Evolutionary conservation across 2,329 filamentous ascomycete species (phyloP).

Genomic region (Pseudocercospora macadamiae): DNA sequence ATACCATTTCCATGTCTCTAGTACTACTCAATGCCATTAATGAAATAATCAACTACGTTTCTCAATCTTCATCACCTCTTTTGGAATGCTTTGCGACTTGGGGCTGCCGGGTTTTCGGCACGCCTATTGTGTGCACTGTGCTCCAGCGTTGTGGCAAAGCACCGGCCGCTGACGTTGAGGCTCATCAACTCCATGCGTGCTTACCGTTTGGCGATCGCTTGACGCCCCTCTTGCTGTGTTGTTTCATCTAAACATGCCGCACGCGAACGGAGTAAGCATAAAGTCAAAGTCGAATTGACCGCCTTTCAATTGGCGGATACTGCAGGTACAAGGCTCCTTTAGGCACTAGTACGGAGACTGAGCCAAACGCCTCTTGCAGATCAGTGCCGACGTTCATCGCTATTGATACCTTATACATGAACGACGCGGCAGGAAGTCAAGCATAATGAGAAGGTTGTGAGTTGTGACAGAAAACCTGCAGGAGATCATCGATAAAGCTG

Average conservation of each 20-base stretch:
- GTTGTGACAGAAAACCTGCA: too few species aligned
- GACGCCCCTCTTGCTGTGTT: neutral
- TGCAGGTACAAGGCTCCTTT: neutral
- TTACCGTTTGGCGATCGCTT: neutral
- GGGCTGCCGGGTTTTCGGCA: too few species aligned
- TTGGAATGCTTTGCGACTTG: too few species aligned
- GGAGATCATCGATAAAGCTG: too few species aligned
- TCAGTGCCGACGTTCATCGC: neutral
- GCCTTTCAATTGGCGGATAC: neutral
- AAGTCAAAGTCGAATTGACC: neutral
- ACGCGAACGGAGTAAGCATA: conserved; percentile 2
- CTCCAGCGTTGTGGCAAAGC: neutral
- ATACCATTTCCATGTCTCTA: neutral
- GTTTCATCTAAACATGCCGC: conserved; percentile 4
- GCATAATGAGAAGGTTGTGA: too few species aligned
- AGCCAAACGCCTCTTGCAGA: neutral
- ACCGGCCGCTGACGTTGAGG: neutral
- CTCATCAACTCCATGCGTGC: neutral
- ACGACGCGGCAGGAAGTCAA: neutral
- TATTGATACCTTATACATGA: neutral
- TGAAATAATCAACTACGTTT: neutral
- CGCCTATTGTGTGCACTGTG: too few species aligned
- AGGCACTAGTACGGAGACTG: conserved; percentile 4
- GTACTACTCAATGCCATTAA: neutral
- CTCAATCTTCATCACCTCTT: neutral